Conservation (phyloP, 345 rosid genomes). For the Passiflora organensis region DNA sequence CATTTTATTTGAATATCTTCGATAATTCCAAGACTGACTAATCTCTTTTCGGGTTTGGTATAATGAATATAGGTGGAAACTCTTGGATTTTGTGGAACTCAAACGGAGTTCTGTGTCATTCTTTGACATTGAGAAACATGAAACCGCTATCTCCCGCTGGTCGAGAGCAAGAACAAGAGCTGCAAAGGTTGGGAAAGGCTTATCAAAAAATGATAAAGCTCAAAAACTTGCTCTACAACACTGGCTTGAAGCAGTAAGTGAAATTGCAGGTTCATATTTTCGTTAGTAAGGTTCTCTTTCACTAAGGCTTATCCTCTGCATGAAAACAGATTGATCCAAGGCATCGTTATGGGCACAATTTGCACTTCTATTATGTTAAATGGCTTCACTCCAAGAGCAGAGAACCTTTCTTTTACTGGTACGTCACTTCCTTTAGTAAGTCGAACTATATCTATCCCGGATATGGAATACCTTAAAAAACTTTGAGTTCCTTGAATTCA, state of each 20-base stretch:
- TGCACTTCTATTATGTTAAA: constrained; percentile 67
- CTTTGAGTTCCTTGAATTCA: too few relatives aligned
- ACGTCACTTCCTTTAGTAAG: constrained; percentile 14
- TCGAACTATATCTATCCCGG: too few relatives aligned
- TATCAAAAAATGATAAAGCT: constrained; percentile 81
- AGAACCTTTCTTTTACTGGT: constrained; percentile 99
- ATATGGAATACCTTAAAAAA: too few relatives aligned
- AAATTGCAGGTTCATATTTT: neutral
- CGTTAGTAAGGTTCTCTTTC: constrained; percentile 9
- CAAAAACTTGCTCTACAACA: constrained; percentile 76
- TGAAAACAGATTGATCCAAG: constrained; percentile 85
- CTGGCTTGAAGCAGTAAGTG: constrained; percentile 98
- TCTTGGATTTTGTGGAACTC: constrained; percentile 78
- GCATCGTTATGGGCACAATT: constrained; percentile 92
- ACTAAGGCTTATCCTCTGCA: neutral
- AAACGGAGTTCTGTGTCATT: constrained; percentile 85
- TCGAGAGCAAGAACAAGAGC: constrained; percentile 92
- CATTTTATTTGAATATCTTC: neutral
- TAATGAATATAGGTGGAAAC: constrained; percentile 70
- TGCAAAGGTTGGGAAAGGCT: constrained; percentile 96
- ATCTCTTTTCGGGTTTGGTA: too few relatives aligned
- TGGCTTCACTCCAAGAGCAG: constrained; percentile 82
- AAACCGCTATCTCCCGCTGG: constrained; percentile 96
- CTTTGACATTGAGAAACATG: constrained; percentile 85
- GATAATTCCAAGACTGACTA: too few relatives aligned